Evolutionary conservation across 805 yeast genomes (phyloP).

Genomic region (Zygotorulaspora chibaensis): DNA sequence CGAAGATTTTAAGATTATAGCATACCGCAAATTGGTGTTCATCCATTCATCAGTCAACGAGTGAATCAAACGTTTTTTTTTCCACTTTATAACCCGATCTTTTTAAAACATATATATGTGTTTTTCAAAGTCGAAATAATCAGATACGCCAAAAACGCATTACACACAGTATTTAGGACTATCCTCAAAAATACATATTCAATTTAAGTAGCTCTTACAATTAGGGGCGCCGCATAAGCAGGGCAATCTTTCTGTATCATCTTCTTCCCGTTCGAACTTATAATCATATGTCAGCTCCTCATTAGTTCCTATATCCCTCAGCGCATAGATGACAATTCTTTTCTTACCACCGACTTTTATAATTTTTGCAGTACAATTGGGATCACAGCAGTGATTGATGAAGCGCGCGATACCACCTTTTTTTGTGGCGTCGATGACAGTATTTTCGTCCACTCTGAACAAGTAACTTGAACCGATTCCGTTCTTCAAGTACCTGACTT

Average conservation of each 20-base stretch:
- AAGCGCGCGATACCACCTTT: slow-evolving; percentile 96
- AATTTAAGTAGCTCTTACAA: slow-evolving; percentile 89
- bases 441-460: slow-evolving; percentile 87
- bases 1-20: too few species aligned
- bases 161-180: too few species aligned
- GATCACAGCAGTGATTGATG: slow-evolving; percentile 95
- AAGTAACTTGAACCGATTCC: slow-evolving; percentile 95
- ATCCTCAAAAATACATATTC: slow-evolving; percentile 9
- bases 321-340: slow-evolving; percentile 91
- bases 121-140: background rate
- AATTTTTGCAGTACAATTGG: slow-evolving; percentile 95
- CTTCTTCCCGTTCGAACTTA: slow-evolving; percentile 87
- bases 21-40: too few species aligned
- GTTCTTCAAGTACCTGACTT: slow-evolving; percentile 73
- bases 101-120: too few species aligned
- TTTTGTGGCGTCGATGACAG: slow-evolving; percentile 95
- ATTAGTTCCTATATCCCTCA: slow-evolving; percentile 79
- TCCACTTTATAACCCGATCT: too few species aligned
- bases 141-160: background rate
- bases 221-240: slow-evolving; percentile 95
- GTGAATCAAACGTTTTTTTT: too few species aligned
- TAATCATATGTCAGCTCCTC: slow-evolving; percentile 95
- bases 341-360: slow-evolving; percentile 91
- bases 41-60: too few species aligned
- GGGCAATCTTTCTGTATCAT: slow-evolving; percentile 79